Evolutionary conservation across 345 rosid genomes (phyloP), one percentile per base, ranked within the genome.

Genomic region (Euphorbia pulcherrima): DNA sequence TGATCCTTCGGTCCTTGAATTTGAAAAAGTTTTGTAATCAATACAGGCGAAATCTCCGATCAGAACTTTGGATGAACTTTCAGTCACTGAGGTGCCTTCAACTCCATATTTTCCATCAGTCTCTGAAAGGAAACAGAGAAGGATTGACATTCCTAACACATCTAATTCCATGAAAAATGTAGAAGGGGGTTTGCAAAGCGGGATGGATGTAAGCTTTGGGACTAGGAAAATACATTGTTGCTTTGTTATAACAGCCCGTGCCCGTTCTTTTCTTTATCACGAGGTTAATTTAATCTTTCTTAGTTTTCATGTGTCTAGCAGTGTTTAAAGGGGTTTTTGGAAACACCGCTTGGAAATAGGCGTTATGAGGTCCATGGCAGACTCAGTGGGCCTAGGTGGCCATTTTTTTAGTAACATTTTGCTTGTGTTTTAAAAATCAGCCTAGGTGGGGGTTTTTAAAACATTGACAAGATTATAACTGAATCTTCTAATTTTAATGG

Each of bases 191-290:
- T 71, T 64, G 12, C 68, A 64, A 30, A 68, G 60, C 72, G 78
- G 59, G 78, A 72, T 62, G 64, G 67, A 75, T 74, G 29, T 78
- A 27, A 86, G 78, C 53, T 88, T 88, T 67, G 94, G 98, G 39
- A n/a, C 69, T 48, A 80, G 91, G 75, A 85, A 75, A 77, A 74
- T 68, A 39, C 97, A 90, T 72, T 80, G 78, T 37, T 84, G 90
- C 86, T 84, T 77, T 58, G 86, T 85, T 27, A 75, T 93, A 65
- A 90, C 85, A 69, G 90, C 96, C 27, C 87, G 96, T 62, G 75
- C 87, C 47, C 90, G 95, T 13, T 76, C 87, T 63, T 90, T 93
- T 83, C 96, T 90, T 58, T 93, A 90, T 72, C 97, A 90, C 81
- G 97, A 93, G 96, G 97, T 93, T 71, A 59, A 69, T 53, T 48